Evolutionary conservation across 768 basidiomycete species (phyloP), one percentile per base, ranked within the genome.

Genomic region (Lyophyllum semitale): DNA sequence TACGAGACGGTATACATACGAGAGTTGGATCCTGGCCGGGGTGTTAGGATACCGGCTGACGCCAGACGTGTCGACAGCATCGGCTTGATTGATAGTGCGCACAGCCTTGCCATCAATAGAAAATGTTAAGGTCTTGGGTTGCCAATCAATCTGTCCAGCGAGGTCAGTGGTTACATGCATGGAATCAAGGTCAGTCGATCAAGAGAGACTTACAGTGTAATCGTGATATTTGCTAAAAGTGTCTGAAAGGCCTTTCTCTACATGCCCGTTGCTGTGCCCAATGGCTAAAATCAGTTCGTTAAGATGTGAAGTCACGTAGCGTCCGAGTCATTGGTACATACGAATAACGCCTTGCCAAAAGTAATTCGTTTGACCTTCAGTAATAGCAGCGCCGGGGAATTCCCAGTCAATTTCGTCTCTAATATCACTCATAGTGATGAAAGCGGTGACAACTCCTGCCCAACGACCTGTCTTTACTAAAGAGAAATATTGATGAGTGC

Each of bases 391-490:
- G 6, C 89, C 89, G 51, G 89, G 87, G 63, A 86, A 93, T 66
- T 92, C 90, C 90, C 91, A 92, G 59, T 93, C 91, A 49, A 93
- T 89, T 66, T 93, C 91, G 63, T 91, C 89, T 67, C 89, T 91
- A 62, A 92, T 78, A 59, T 87, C 83, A 62, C 82, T 84, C 92
- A 93, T 93, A 4, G 87, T 88, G 63, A 92, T 90, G 71, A 89
- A 89, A 8, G 93, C 92, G 0, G 88, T 87, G 50, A 95, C 88
- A 7, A 95, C 85, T 30, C 92, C 92, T 17, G 67, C 78, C 90
- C 89, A 92, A 53, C 83, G 81, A 38, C 88, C 84, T 0, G 90
- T 88, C 73, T 91, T 92, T 60, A 91, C 88, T 89, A 62, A 30
- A 48, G 49, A 30, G 1, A 12, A 18, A n/a, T 47, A 12, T 9